phyloP scores from a whole-genome alignment of 2,329 filamentous ascomycete genomes.

The Hymenoscyphus fraxineus region DNA sequence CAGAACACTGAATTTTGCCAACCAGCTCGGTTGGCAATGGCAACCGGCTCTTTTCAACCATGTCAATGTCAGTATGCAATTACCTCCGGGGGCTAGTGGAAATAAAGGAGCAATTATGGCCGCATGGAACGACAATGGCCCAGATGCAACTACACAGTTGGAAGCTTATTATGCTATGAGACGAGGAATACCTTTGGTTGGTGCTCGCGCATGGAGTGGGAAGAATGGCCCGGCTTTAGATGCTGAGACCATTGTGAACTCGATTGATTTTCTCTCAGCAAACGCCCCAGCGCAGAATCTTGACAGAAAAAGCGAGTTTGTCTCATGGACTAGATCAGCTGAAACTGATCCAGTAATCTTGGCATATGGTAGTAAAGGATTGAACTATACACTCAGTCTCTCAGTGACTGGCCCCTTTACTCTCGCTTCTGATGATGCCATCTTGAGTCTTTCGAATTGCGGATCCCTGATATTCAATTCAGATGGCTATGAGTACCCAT shows the following conservation, averaged over 20 bases:
- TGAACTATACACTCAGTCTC: background rate
- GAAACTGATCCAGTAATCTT: background rate
- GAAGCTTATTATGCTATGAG: constrained; percentile 51
- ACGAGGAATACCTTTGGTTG: constrained; percentile 47
- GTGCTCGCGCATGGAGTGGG: constrained; percentile 52
- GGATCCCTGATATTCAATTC: constrained; percentile 2
- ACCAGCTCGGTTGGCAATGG: constrained; percentile 44
- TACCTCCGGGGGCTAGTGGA: background rate
- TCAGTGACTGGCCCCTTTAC: background rate
- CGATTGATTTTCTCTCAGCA: constrained; percentile 35
- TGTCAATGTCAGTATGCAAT: background rate
- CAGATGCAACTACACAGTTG: constrained; percentile 47
- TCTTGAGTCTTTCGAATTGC: background rate
- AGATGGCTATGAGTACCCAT: background rate
- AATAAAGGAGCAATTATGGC: constrained; percentile 1
- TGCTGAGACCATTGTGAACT: constrained; percentile 34
- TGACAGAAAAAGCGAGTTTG: constrained; percentile 30
- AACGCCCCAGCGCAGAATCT: constrained; percentile 47
- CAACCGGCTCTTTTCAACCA: constrained; percentile 40
- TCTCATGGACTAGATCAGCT: background rate
- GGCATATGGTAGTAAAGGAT: background rate
- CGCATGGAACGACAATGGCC: constrained; percentile 51
- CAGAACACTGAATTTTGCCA: constrained; percentile 38
- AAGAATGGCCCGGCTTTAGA: constrained; percentile 41
- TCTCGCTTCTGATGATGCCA: background rate